phyloP scores from a whole-genome alignment of 2,329 filamentous ascomycete species.

The Fusarium sp. region DNA sequence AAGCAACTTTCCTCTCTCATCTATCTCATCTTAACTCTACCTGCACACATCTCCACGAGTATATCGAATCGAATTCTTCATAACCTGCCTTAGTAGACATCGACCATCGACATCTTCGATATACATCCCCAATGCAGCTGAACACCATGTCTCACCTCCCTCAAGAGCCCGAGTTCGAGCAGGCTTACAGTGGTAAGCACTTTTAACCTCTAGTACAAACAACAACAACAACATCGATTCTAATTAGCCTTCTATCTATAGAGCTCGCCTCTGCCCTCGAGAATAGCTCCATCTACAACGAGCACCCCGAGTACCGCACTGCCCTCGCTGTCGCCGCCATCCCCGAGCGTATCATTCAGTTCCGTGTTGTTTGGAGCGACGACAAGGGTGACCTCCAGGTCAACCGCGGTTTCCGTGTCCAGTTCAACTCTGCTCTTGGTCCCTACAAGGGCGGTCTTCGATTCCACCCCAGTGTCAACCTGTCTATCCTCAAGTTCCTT shows the following conservation, averaged over 20 bases:
- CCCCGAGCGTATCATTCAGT: conserved; percentile 96
- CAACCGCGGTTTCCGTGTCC: conserved; percentile 95
- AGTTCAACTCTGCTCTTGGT: conserved; percentile 97
- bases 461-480: conserved; percentile 90
- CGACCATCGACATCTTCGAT: conserved; percentile 21
- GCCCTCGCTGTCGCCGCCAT: conserved; percentile 89
- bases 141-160: conserved; percentile 84
- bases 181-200: conserved; percentile 90
- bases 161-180: conserved; percentile 96
- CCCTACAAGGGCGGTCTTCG: conserved; percentile 98
- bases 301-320: conserved; percentile 94
- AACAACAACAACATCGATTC: conserved; percentile 10
- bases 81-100: conserved; percentile 11
- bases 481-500: conserved; percentile 91
- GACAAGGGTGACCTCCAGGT: conserved; percentile 90
- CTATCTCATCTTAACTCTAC: conserved; percentile 11
- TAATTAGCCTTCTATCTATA: conserved; percentile 54
- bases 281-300: conserved; percentile 90
- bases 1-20: conserved; percentile 2
- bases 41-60: background rate
- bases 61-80: conserved; percentile 18
- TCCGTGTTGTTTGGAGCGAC: conserved; percentile 97
- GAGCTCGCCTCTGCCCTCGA: conserved; percentile 96
- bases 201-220: background rate
- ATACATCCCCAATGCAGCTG: conserved; percentile 40